A percentile compares a stretch with the other conserved stretches of the same genome.
phyloP scores from a whole-genome alignment of 768 basidiomycete genomes.

The Gymnopilus junonius region DNA sequence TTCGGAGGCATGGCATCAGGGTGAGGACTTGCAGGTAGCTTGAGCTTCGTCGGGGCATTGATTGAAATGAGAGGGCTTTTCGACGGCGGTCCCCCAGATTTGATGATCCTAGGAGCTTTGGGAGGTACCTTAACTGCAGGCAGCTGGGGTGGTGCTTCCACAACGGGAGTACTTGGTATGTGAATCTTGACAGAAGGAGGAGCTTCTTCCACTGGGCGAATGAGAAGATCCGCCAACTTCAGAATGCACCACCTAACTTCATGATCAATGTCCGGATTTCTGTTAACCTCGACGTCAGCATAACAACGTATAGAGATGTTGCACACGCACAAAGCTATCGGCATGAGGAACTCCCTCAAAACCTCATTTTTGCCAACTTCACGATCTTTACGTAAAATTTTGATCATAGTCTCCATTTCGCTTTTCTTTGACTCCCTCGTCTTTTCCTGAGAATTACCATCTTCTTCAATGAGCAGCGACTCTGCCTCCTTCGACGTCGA shows the following conservation, averaged over 20 bases:
- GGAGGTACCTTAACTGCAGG: conserved; percentile 54
- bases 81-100: conserved; percentile 40
- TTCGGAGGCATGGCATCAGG: conserved; percentile 27
- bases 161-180: conserved; percentile 72
- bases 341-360: conserved; percentile 80
- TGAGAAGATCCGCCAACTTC: conserved; percentile 89
- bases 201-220: conserved; percentile 81
- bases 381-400: conserved; percentile 84
- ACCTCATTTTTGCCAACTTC: conserved; percentile 83
- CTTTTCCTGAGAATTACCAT: conserved; percentile 73
- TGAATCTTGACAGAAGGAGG: conserved; percentile 88
- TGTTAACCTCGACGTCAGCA: conserved; percentile 32
- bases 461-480: conserved; percentile 84
- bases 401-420: conserved; percentile 84
- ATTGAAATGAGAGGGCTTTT: conserved; percentile 45
- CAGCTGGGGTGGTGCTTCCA: conserved; percentile 60
- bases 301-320: conserved; percentile 14
- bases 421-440: conserved; percentile 79
- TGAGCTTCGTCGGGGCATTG: conserved; percentile 59
- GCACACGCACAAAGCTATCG: conserved; percentile 70
- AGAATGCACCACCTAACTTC: conserved; percentile 92
- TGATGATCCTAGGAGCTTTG: conserved; percentile 45
- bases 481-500: conserved; percentile 73
- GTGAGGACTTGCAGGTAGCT: conserved; percentile 47
- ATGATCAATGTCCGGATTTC: conserved; percentile 77